A percentile compares a stretch with the other conserved stretches of the same genome.
phyloP scores from a whole-genome alignment of 129 eudicot species.

The Chrysanthemum lavandulifolium region DNA sequence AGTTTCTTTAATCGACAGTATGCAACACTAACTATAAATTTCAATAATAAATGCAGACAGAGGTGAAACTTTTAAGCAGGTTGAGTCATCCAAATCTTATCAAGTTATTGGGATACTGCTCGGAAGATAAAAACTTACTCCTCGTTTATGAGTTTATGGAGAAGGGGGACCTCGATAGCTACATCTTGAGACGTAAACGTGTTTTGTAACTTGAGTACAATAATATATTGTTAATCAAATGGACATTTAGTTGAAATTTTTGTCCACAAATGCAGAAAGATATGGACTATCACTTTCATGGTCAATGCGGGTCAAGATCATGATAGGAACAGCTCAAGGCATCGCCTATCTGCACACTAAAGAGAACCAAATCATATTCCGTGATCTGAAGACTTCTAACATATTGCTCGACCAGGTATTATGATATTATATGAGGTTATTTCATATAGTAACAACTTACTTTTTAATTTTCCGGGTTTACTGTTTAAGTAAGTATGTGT shows the following conservation, averaged over 20 bases:
- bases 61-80: conserved; percentile 71
- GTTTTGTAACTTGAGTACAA: background rate
- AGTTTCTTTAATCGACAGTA: background rate
- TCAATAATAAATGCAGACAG: conserved; percentile 52
- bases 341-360: conserved; percentile 17
- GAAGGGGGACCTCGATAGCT: conserved; percentile 67
- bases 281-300: conserved; percentile 15
- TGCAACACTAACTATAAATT: background rate
- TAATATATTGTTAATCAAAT: too few species aligned
- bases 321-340: conserved; percentile 34
- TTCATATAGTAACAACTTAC: too few species aligned
- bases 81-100: conserved; percentile 77
- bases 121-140: conserved; percentile 62
- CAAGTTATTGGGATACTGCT: conserved; percentile 69
- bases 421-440: background rate
- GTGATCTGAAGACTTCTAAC: conserved; percentile 32
- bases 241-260: too few species aligned
- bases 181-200: conserved; percentile 65
- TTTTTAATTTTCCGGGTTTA: too few species aligned
- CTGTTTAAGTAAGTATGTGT: too few species aligned
- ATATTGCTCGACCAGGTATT: background rate
- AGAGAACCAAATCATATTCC: conserved; percentile 27
- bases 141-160: conserved; percentile 75
- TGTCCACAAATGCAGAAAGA: too few species aligned
- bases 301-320: conserved; percentile 30